Base-by-base conservation (phyloP, 495 filamentous ascomycete genomes). In the Neurospora sp. region DNA sequence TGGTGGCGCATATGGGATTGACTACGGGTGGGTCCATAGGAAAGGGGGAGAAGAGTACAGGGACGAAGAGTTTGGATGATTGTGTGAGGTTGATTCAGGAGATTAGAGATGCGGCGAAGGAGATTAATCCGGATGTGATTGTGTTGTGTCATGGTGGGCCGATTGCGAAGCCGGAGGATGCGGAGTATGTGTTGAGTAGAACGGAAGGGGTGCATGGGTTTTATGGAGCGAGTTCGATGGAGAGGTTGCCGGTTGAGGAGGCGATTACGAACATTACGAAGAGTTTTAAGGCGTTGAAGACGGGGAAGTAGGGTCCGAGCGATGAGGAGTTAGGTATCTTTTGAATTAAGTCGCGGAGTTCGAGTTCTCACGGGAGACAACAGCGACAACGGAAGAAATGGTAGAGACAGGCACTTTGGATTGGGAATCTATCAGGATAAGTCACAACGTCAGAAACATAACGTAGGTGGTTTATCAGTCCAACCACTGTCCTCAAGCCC, bases 91-190 rank as follows among this genome's bases (percentile, higher is more conserved):
- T 86, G 69, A 83, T 92, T 5, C 88, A 92, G 82, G 85, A 82
- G 38, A 91, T 92, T 75, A 79, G 88, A 39, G 88, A 92, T 82
- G 88, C 86, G 17, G 90, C 85, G 0, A 80, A 82, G 7, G 76
- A 79, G 74, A 80, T 90, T 17, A 86, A 86, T 21, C 77, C 79
- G 1, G 87, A 91, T 8, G 82, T 91, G 6, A 88, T 92, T 70
- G 87, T 93, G 17, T 79, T 93, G 66, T 92, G 90, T 73, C 90
- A 92, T 80, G 91, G 90, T 0, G 90, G 90, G 1, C 90, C 90
- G 5, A 88, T 92, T 76, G 89, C 90, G 17, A 83, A 82, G 66
- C 87, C 88, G 0, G 78, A 86, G 48, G 90, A 93, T 82, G 90
- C 90, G 1, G 80, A 85, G 77, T 91, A 86, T 79, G 86, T 93